Base-by-base conservation (phyloP, 73 alveolate species). In the Durusdinium trenchii region DNA sequence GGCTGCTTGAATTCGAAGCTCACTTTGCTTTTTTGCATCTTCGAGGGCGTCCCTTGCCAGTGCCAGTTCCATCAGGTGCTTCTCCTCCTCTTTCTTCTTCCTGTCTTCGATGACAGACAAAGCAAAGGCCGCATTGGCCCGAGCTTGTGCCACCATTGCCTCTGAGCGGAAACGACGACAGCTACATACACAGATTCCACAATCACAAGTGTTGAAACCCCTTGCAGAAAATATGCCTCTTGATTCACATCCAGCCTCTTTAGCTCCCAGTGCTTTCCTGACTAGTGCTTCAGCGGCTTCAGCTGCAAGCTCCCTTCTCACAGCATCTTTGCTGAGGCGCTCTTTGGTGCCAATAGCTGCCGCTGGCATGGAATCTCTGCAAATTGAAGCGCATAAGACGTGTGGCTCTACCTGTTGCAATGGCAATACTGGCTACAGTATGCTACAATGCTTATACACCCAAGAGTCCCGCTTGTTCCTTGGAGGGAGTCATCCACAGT, bases 41-140 rank as follows among this genome's bases (percentile, higher is more conserved):
- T 48, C 94, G 76, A 84, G 51, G 42, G 75, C 51, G 52, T 35
- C 42, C 43, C 51, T 16, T 0, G 94, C 94, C 75, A 84, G n/a
- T 18, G 94, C 94, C 94, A 84, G 94, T 51, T 84, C 94, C 78
- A 51, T n/a, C 28, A 38, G 50, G 35, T 84, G 94, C 48, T 75
- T 48, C 43, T 84, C 94, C 76, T 50, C 73, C 32, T 84, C 94
- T 43, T 38, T 6, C 76, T 48, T 51, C 64, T 6, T 51, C 52
- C 94, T 12, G 38, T 48, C 94, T 18, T 51, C 42, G 76, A 84
- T 75, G 18, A 75, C 94, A 1, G 48, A 35, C 14, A 84, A 0
- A 20, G 75, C 94, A 36, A 51, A 48, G 50, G 94, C 94, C 35
- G 94, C 94, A n/a, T 84, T 84, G 76, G 94, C 94, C 50, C 94